Evolutionary conservation across 345 rosid species (phyloP), one percentile per base, ranked within the genome.

Genomic region (Gossypium sturtianum): DNA sequence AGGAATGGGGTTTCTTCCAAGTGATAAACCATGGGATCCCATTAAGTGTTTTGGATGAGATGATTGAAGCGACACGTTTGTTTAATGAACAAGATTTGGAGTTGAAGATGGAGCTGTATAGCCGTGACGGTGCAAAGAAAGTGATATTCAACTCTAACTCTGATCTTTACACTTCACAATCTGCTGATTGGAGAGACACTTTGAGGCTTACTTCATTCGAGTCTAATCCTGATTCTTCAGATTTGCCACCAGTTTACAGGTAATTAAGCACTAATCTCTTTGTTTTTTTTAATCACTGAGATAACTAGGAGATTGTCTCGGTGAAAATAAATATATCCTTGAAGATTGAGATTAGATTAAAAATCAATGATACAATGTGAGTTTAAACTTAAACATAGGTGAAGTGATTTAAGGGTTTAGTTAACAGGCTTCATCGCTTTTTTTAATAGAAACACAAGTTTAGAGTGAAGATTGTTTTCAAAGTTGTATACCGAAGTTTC

Each of bases 11-110:
- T 1, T 79, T 87, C 51, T 83, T 89, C 58, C 90, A 83, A 65
- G 73, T 87, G 56, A 72, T 87, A 47, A 89, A 87, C 12, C 89
- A 89, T 41, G 83, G 84, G 38, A 84, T 87, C 66, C 85, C 86
- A 2, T 15, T 43, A 3, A 76, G 22, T 13, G 66, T 80, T 60
- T 62, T 86, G 74, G 82, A 82, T 7, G 82, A 78, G 38, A 56
- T 84, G 34, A 29, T 82, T 11, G 27, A 85, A 17, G 87, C 77
- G 0, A 49, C 83, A 10, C 70, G 73, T 12, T 73, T 74, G 74
- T 89, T 86, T 60, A 80, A 83, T 3, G 68, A 63, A 47, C 67
- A 63, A 16, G 68, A 63, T n/a, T 38, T 63, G 68, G 68, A 63
- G 68, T 3, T 63, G 13, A 63, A 63, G 45, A 38, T 9, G 2